Conservation (phyloP, 495 filamentous ascomycete genomes). For the Trichoderma erinaceum region DNA sequence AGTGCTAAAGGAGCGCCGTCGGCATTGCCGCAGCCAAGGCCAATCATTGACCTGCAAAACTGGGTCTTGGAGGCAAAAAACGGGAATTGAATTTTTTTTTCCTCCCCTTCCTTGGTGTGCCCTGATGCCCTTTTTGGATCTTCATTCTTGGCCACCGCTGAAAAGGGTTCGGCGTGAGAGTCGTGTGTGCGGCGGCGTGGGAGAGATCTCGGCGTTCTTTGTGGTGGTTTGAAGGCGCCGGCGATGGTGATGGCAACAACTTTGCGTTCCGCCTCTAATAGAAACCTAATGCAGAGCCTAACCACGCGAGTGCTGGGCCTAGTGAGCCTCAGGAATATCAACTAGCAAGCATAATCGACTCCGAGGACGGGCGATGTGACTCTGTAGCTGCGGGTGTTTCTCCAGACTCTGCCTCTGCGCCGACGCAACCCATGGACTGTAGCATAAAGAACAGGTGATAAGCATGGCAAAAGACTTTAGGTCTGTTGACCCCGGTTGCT, state of each 20-base stretch:
- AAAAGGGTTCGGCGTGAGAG: not conserved
- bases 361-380: slow-evolving; percentile 11
- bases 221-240: not conserved
- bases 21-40: slow-evolving; percentile 3
- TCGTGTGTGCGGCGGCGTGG: not conserved
- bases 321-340: not conserved
- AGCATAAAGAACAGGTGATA: not conserved
- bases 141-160: not conserved
- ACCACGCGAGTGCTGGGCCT: no score
- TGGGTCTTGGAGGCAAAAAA: not conserved
- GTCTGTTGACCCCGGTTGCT: no score
- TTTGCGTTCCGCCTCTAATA: not conserved
- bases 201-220: slow-evolving; percentile 3
- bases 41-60: not conserved
- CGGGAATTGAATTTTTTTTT: not conserved
- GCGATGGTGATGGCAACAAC: not conserved
- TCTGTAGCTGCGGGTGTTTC: not conserved
- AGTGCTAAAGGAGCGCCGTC: not conserved
- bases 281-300: not conserved
- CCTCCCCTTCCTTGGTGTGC: not conserved
- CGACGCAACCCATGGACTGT: slow-evolving; percentile 1
- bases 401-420: not conserved
- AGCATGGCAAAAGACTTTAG: not conserved
- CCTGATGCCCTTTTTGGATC: not conserved
- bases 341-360: not conserved